Conservation (phyloP, 1,284 basidiomycete species). For the Anthracocystis setariae region DNA sequence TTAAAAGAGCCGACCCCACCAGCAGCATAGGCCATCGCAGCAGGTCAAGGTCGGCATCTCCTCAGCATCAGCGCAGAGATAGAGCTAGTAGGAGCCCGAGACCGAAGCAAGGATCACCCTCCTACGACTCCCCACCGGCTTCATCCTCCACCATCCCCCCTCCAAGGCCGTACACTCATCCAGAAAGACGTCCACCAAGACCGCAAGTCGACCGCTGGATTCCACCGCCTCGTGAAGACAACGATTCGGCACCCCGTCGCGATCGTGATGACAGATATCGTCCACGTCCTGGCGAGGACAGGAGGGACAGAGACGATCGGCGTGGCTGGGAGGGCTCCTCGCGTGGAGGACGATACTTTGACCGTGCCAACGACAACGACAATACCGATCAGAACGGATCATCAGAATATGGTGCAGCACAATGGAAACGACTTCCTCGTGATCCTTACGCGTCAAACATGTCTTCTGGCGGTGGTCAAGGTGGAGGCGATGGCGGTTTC, state of each 20-base stretch:
- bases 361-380: conserved; percentile 3
- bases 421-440: conserved; percentile 44
- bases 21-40: neutral
- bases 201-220: conserved; percentile 43
- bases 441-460: conserved; percentile 39
- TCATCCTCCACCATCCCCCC: conserved; percentile 15
- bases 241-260: neutral
- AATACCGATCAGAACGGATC: neutral
- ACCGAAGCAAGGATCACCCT: conserved; percentile 21
- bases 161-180: conserved; percentile 24
- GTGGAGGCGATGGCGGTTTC: conserved; percentile 29
- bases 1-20: neutral
- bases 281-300: conserved; percentile 9
- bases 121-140: conserved; percentile 17
- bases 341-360: conserved; percentile 37
- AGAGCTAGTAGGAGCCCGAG: conserved; percentile 10
- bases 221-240: conserved; percentile 32
- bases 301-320: conserved; percentile 11
- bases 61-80: neutral
- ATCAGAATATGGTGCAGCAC: conserved; percentile 37
- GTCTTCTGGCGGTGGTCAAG: conserved; percentile 7
- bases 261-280: conserved; percentile 9
- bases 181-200: conserved; percentile 35
- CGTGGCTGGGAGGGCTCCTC: conserved; percentile 7
- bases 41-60: conserved; percentile 9